phyloP scores from a whole-genome alignment of 768 basidiomycete species.

The Panus rudis region DNA sequence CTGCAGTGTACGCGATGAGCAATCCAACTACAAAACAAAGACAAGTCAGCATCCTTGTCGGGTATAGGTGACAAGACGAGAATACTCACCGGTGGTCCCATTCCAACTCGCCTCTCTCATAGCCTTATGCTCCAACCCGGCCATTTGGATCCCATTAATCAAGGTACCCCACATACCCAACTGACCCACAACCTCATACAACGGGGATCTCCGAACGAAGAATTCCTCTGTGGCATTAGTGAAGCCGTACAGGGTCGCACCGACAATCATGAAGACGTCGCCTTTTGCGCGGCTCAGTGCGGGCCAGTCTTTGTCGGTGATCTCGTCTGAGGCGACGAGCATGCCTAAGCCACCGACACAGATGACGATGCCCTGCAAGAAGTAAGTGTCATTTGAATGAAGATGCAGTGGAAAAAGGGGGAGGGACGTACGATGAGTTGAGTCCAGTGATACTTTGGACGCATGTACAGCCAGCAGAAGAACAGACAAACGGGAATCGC shows the following conservation, averaged over 20 bases:
- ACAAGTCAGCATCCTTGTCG: not conserved
- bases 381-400: not conserved
- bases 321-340: constrained; percentile 70
- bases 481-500: constrained; percentile 84
- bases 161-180: constrained; percentile 80
- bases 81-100: constrained; percentile 54
- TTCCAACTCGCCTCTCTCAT: constrained; percentile 71
- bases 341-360: constrained; percentile 72
- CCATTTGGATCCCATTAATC: constrained; percentile 73
- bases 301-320: constrained; percentile 70
- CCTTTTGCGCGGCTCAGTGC: constrained; percentile 66
- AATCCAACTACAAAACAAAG: constrained; percentile 36
- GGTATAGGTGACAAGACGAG: not conserved
- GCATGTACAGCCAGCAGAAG: constrained; percentile 80
- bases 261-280: constrained; percentile 81
- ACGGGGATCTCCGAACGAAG: constrained; percentile 69
- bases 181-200: constrained; percentile 86
- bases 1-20: constrained; percentile 46
- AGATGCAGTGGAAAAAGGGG: not conserved
- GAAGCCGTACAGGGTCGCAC: constrained; percentile 81
- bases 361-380: constrained; percentile 56
- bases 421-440: constrained; percentile 55
- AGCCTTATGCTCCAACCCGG: constrained; percentile 60
- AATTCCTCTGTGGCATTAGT: constrained; percentile 92
- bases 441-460: constrained; percentile 74